phyloP scores from a whole-genome alignment of 768 basidiomycete genomes.

The Favolaschia claudopus region DNA sequence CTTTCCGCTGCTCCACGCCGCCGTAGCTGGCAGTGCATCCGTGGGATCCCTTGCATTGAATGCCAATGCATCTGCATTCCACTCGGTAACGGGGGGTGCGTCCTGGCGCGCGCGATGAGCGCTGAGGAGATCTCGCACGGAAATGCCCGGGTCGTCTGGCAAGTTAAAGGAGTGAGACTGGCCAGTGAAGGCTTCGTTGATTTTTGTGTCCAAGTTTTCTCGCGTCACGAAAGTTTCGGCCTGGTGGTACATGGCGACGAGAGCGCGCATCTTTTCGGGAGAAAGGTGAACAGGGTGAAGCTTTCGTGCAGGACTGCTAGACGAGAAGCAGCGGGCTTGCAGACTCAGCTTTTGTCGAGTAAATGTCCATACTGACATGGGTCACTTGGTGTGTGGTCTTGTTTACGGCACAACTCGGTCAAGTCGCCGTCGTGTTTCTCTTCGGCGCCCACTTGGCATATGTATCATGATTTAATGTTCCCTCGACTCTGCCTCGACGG shows the following conservation, averaged over 20 bases:
- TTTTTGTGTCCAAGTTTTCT: constrained; percentile 69
- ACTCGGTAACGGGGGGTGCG: constrained; percentile 48
- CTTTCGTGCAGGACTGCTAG: constrained; percentile 31
- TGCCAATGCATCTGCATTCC: constrained; percentile 32
- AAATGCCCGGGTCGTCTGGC: constrained; percentile 1
- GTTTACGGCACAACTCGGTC: no score
- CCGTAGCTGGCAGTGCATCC: no score
- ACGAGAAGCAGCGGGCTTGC: constrained; percentile 2
- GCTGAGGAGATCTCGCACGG: constrained; percentile 25
- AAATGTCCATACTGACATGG: constrained; percentile 6
- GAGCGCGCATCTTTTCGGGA: constrained; percentile 69
- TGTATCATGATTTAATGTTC: no score
- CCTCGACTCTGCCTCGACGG: no score
- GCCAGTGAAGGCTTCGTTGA: constrained; percentile 68
- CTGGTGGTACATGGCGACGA: constrained; percentile 83
- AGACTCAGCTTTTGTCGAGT: background rate
- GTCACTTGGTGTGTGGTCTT: background rate
- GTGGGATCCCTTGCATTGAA: no score
- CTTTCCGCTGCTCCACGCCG: constrained; percentile 37
- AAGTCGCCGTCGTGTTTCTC: no score
- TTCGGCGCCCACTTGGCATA: no score
- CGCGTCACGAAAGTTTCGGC: constrained; percentile 72
- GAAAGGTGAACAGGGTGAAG: constrained; percentile 49
- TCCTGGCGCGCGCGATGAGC: constrained; percentile 33
- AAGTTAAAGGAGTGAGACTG: background rate